Percentiles rank a stretch among this genome's conserved stretches.
phyloP scores from a whole-genome alignment of 2,329 filamentous ascomycete genomes.

The Colletotrichum noveboracense region DNA sequence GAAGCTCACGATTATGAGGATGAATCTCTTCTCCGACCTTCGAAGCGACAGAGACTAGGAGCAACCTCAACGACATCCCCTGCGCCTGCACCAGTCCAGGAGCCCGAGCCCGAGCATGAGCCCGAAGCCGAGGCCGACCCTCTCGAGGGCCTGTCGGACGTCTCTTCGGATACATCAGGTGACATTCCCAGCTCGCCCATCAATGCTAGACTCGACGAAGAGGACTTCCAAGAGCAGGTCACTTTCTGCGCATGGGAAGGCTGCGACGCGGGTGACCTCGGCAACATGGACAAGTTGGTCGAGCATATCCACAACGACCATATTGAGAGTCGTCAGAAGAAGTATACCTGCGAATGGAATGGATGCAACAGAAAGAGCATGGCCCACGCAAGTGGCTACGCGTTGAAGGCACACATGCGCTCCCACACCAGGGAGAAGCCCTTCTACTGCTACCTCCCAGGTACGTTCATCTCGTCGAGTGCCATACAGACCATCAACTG shows the following conservation, averaged over 20 bases:
- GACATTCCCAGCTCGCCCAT: constrained; percentile 77
- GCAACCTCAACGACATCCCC: constrained; percentile 47
- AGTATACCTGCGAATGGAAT: constrained; percentile 97
- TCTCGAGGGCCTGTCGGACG: constrained; percentile 67
- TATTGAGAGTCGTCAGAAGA: constrained; percentile 91
- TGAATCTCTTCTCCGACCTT: constrained; percentile 32
- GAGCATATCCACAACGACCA: constrained; percentile 91
- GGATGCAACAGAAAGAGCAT: constrained; percentile 89
- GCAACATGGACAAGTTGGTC: constrained; percentile 82
- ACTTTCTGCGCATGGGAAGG: constrained; percentile 81
- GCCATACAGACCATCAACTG: constrained; percentile 11
- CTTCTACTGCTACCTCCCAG: constrained; percentile 94
- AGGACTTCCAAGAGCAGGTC: constrained; percentile 78
- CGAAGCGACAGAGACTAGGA: constrained; percentile 40
- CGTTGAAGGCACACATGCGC: constrained; percentile 94
- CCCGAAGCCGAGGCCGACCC: constrained; percentile 50
- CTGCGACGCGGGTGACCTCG: constrained; percentile 72
- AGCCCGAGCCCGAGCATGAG: constrained; percentile 19
- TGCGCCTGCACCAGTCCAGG: constrained; percentile 48
- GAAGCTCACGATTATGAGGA: constrained; percentile 28
- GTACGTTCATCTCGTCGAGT: constrained; percentile 51
- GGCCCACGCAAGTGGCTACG: constrained; percentile 93
- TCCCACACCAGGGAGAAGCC: constrained; percentile 98
- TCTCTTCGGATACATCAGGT: constrained; percentile 90
- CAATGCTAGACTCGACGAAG: constrained; percentile 73